A percentile compares a stretch with the other conserved stretches of the same genome.
Conservation (phyloP, 2,329 filamentous ascomycete genomes). For the Corynespora cassiicola region DNA sequence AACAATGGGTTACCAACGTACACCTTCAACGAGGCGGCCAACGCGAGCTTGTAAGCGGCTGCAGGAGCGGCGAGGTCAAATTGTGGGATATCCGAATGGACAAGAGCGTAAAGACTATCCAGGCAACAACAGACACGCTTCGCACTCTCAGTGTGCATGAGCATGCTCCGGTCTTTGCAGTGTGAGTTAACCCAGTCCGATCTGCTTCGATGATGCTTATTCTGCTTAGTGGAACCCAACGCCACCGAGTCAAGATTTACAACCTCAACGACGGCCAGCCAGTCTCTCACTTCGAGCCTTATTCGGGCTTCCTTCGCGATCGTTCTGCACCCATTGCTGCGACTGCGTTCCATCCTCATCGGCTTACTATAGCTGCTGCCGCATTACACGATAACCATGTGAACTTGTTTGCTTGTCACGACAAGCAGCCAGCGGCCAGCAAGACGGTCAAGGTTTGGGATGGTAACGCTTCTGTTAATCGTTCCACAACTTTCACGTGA, state of each 20-base stretch:
- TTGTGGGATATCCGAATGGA: constrained; percentile 96
- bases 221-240: constrained; percentile 78
- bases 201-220: constrained; percentile 22
- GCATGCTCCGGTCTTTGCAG: constrained; percentile 92
- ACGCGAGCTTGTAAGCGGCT: constrained; percentile 87
- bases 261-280: constrained; percentile 79
- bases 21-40: constrained; percentile 97
- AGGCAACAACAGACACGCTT: constrained; percentile 77
- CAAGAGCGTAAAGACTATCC: constrained; percentile 73
- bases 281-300: constrained; percentile 85
- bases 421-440: constrained; percentile 23
- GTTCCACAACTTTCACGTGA: constrained; percentile 23
- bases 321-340: constrained; percentile 82
- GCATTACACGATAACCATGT: constrained; percentile 88
- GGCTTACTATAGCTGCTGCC: constrained; percentile 87
- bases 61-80: constrained; percentile 90
- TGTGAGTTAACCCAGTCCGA: constrained; percentile 65
- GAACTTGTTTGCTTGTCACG: constrained; percentile 73
- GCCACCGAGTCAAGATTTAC: constrained; percentile 89
- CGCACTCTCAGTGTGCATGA: constrained; percentile 92
- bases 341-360: constrained; percentile 94
- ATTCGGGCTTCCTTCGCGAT: constrained; percentile 85
- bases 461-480: constrained; percentile 16
- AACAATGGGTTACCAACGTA: constrained; percentile 93
- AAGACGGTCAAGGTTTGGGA: constrained; percentile 45